These are phyloP conservation scores for Skeletonema tropicum DNA, from an alignment of 108 stramenopile species.

Conservation along the genomic window DNA sequence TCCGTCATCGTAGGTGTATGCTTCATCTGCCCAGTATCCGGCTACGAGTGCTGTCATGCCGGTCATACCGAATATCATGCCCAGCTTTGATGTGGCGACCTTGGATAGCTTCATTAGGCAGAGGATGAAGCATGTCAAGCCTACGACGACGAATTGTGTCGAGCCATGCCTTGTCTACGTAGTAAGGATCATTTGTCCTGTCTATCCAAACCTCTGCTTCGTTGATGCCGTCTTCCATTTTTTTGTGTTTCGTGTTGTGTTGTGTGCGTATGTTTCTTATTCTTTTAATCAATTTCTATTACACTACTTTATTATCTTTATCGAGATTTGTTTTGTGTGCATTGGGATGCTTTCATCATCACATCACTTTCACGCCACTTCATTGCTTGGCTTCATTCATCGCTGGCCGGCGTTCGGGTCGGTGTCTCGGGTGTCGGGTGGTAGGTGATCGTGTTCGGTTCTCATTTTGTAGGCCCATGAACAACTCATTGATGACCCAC, in stretches of 20 bases:
- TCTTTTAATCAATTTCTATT: too few species aligned
- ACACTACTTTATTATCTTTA: too few species aligned
- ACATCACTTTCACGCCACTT: too few species aligned
- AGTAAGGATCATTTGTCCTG: slow-evolving; percentile 13
- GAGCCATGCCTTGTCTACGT: slow-evolving; percentile 60
- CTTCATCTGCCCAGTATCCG: slow-evolving; percentile 57
- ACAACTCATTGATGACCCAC: too few species aligned
- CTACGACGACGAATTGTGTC: slow-evolving; percentile 62
- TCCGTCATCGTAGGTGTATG: slow-evolving; percentile 60
- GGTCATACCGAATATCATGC: slow-evolving; percentile 59
- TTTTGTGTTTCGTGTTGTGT: neutral
- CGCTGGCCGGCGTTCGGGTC: too few species aligned
- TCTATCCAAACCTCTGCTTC: neutral
- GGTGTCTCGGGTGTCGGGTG: too few species aligned
- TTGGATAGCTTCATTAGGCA: slow-evolving; percentile 62
- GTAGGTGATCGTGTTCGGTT: too few species aligned
- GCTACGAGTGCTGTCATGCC: slow-evolving; percentile 56
- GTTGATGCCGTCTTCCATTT: neutral
- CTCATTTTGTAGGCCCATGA: too few species aligned
- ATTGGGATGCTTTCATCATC: too few species aligned
- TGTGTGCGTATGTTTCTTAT: too few species aligned
- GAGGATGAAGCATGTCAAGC: slow-evolving; percentile 61
- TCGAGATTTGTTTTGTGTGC: too few species aligned
- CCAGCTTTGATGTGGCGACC: slow-evolving; percentile 62
- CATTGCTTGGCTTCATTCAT: too few species aligned